Evolutionary conservation across 2,329 filamentous ascomycete genomes (phyloP).

Genomic region (Parasarocladium wereldwijsianum): DNA sequence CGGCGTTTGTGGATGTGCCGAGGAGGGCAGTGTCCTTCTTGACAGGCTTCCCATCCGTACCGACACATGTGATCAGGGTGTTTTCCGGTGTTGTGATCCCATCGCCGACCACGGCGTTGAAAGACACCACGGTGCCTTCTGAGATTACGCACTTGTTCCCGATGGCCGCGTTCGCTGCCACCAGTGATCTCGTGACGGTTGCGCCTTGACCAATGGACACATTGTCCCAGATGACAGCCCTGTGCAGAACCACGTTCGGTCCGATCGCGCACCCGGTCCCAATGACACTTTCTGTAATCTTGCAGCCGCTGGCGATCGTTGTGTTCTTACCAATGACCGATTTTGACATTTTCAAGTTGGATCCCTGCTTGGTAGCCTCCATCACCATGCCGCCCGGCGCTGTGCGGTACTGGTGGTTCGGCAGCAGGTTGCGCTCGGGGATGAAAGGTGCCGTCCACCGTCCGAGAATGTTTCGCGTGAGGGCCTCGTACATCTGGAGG

Average conservation of each 20-base stretch:
- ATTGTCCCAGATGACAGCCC: conserved; percentile 82
- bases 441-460: conserved; percentile 82
- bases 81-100: conserved; percentile 29
- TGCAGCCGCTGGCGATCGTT: conserved; percentile 56
- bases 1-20: conserved; percentile 34
- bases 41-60: conserved; percentile 18
- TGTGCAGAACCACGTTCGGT: conserved; percentile 61
- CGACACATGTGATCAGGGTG: conserved; percentile 20
- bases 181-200: conserved; percentile 54
- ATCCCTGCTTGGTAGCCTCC: conserved; percentile 62
- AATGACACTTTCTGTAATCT: conserved; percentile 62
- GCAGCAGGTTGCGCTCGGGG: conserved; percentile 75
- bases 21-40: conserved; percentile 29
- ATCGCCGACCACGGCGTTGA: conserved; percentile 57
- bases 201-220: conserved; percentile 62
- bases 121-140: conserved; percentile 65
- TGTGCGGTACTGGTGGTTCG: conserved; percentile 61
- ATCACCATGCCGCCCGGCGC: conserved; percentile 58
- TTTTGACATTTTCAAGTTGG: conserved; percentile 54
- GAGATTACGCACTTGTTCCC: conserved; percentile 57
- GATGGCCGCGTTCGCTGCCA: conserved; percentile 59
- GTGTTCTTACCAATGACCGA: conserved; percentile 67
- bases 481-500: conserved; percentile 76
- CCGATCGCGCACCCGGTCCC: conserved; percentile 80
- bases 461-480: conserved; percentile 73